Base-by-base conservation (phyloP, 2,329 filamentous ascomycete genomes). In the Amylocarpus encephaloides region DNA sequence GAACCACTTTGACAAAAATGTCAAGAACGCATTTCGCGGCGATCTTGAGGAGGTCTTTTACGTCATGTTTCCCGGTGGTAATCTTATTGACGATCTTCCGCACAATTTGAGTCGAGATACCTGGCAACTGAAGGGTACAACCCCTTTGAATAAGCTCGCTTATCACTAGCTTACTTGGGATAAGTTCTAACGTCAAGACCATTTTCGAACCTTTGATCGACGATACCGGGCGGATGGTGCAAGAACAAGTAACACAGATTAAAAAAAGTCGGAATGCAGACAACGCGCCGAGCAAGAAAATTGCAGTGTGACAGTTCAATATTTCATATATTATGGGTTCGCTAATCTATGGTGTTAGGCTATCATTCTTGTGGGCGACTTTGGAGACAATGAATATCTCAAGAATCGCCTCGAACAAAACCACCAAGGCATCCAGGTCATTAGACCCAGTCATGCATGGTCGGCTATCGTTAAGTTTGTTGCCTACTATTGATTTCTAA, bases 151-250 rank as follows among this genome's bases (percentile, higher is more conserved):
- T n/a, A n/a, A n/a, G n/a, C n/a, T n/a, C n/a, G n/a, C n/a, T n/a
- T n/a, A n/a, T n/a, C n/a, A n/a, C n/a, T n/a, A n/a, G n/a, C n/a
- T n/a, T n/a, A n/a, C 54, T 57, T 43, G 51, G 54, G 1, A 19
- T 70, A 70, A 57, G 65, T 65, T 51, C 65, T 78, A 54, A 77
- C 80, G 49, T 80, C 78, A 50, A 77, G 76, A 49, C 86, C 82
- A 18, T 71, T 65, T 51, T 60, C 63, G 3, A 61, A 38, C 70
- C 71, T 73, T 18, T 71, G 64, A 45, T 69, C 65, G 0, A 61
- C 62, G 1, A 71, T 71, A 43, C 58, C 73, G 10, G 66, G 68
- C 33, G 64, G 60, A 32, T 74, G 7, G 65, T 76, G 1, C 54
- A 68, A 12, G 66, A 71, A 47, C 70, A 75, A 33, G 68, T 73